Evolutionary conservation across 2,329 filamentous ascomycete species (phyloP).

Genomic region (Beauveria asiatica): DNA sequence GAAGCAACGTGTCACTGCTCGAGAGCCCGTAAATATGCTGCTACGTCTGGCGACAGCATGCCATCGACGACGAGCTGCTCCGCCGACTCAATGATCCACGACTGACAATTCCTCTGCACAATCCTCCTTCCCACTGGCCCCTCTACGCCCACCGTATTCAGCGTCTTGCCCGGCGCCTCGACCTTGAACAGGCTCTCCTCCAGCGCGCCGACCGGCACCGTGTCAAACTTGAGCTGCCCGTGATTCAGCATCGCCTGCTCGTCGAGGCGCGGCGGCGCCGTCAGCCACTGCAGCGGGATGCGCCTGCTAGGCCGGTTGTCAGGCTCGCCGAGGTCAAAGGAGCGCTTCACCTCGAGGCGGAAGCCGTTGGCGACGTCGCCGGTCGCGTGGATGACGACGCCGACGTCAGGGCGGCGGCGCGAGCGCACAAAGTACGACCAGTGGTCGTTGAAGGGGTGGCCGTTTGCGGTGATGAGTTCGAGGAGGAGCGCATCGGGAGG

Average conservation of each 20-base stretch:
- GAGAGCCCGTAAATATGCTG: slow-evolving; percentile 18
- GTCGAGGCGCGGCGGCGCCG: slow-evolving; percentile 15
- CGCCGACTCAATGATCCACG: slow-evolving; percentile 27
- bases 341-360: slow-evolving; percentile 22
- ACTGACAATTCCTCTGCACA: slow-evolving; percentile 26
- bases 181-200: slow-evolving; percentile 18
- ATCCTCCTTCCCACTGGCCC: slow-evolving; percentile 15
- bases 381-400: slow-evolving; percentile 22
- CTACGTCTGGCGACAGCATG: slow-evolving; percentile 19
- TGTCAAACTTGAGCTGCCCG: slow-evolving; percentile 15
- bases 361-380: slow-evolving; percentile 26
- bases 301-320: slow-evolving; percentile 15
- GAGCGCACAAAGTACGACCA: slow-evolving; percentile 25
- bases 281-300: slow-evolving; percentile 24
- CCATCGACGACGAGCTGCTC: slow-evolving; percentile 20
- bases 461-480: slow-evolving; percentile 24
- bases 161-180: slow-evolving; percentile 13
- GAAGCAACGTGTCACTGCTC: slow-evolving; percentile 16
- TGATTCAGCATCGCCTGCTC: slow-evolving; percentile 20
- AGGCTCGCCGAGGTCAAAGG: slow-evolving; percentile 15
- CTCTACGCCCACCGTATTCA: slow-evolving; percentile 10
- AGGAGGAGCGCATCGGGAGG: slow-evolving; percentile 18
- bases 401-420: slow-evolving; percentile 13
- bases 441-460: slow-evolving; percentile 26
- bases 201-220: slow-evolving; percentile 19